Evolutionary conservation across 805 yeast genomes (phyloP).

Genomic region (Pichia heedii): DNA sequence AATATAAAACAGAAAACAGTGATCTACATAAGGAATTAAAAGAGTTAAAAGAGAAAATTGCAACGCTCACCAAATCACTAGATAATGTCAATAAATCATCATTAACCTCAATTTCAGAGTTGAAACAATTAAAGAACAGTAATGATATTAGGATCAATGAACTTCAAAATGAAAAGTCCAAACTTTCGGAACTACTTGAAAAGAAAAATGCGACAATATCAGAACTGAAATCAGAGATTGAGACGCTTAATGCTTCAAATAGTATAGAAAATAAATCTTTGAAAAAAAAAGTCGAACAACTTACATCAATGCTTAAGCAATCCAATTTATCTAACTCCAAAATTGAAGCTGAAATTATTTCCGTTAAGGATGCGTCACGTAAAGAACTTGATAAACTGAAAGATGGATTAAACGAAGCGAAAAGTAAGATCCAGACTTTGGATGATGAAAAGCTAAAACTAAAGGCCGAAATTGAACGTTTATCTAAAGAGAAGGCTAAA

Average conservation of each 20-base stretch:
- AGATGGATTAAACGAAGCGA: background rate
- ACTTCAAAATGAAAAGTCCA: conserved; percentile 1
- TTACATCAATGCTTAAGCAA: conserved; percentile 1
- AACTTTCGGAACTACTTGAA: background rate
- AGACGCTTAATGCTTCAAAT: background rate
- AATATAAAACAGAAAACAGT: too few species aligned
- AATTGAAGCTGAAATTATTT: background rate
- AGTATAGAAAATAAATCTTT: background rate
- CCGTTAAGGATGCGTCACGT: background rate
- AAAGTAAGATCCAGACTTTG: background rate
- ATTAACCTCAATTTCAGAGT: too few species aligned
- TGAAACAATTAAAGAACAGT: background rate
- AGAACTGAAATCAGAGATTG: conserved; percentile 1
- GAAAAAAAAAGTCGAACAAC: background rate
- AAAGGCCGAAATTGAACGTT: background rate
- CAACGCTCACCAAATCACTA: too few species aligned
- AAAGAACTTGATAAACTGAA: conserved; percentile 2
- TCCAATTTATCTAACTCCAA: conserved; percentile 1
- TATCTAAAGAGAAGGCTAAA: background rate
- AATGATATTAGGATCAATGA: background rate
- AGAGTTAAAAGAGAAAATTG: background rate
- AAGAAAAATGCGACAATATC: background rate
- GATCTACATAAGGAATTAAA: background rate
- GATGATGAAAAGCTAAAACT: background rate
- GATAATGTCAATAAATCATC: too few species aligned